Percentiles rank a stretch among this genome's conserved stretches.
phyloP scores from a whole-genome alignment of 306 rosid species.

The Begonia loranthoides region DNA sequence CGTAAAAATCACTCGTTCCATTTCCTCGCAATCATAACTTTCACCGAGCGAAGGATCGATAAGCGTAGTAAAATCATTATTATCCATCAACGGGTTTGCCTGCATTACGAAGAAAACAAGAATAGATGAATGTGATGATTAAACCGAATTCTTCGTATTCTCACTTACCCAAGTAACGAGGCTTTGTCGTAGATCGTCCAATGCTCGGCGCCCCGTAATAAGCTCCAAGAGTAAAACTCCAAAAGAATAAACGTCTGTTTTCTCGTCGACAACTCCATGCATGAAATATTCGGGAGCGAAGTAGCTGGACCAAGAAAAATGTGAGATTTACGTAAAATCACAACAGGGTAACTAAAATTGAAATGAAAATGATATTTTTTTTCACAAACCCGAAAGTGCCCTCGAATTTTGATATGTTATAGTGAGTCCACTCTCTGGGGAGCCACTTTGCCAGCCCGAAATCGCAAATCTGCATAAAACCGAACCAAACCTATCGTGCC shows the following conservation, averaged over 20 bases:
- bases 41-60: conserved; percentile 56
- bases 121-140: not conserved
- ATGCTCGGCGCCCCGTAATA: conserved; percentile 63
- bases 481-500: conserved; percentile 1
- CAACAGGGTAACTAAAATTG: not conserved
- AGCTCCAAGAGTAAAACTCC: conserved; percentile 77
- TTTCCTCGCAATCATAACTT: conserved; percentile 30
- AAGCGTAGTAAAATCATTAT: conserved; percentile 27
- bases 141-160: conserved; percentile 2
- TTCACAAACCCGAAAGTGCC: conserved; percentile 72
- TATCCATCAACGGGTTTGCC: conserved; percentile 61
- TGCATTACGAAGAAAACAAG: conserved; percentile 15
- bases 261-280: conserved; percentile 70
- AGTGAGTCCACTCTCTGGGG: conserved; percentile 54
- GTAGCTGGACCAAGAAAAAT: conserved; percentile 40
- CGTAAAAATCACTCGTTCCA: conserved; percentile 49
- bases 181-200: conserved; percentile 46
- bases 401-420: conserved; percentile 51
- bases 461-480: conserved; percentile 65
- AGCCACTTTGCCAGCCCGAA: conserved; percentile 93
- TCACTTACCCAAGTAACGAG: conserved; percentile 51
- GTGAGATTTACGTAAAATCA: not conserved
- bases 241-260: conserved; percentile 71
- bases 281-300: conserved; percentile 79
- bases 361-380: not conserved